Base-by-base conservation (phyloP, 2,329 filamentous ascomycete genomes). In the Epichloe elymi region DNA sequence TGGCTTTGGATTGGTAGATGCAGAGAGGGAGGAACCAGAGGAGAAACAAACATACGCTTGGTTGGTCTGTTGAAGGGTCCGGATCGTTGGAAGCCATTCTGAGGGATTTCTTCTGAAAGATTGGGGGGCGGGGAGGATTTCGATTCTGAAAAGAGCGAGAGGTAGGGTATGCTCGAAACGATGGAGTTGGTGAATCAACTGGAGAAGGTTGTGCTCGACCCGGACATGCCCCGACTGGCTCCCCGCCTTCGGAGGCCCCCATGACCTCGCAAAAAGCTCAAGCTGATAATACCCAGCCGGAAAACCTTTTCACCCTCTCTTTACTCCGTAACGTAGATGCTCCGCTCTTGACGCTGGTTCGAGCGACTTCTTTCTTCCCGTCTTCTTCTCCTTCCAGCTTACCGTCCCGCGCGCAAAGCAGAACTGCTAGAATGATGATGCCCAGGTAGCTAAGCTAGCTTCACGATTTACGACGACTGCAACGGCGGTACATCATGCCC, bases 401-500 rank as follows among this genome's bases (percentile, higher is more conserved):
- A 10, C 23, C 43, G 38, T 35, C 38, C 30, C 48, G 30, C 15
- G 30, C 30, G 30, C 30, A 30, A 44, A 45, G 41, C 39, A 40
- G 15, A 35, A 33, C 37, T 14, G 46, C 15, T 51, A 56, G 54
- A 46, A 56, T 56, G 54, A 23, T 56, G 55, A 23, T 51, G 53
- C 26, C 51, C 26, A 44, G 35, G 50, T 53, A 52, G 51, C 17
- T 5, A 30, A 30, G 23, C 42, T 51, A 50, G 49, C 48, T 37
- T 46, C 51, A 33, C 45, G 45, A 48, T 40, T 42, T 1, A 46
- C 43, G 48, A 43, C 54, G 48, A 53, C 53, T 15, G 19, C 15
- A 23, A 43, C 52, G 48, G 41, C 49, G 41, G 48, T 12, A 52
- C 54, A 56, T 53, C 62, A 67, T 62, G 64, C 76, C 76, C 73